Evolutionary conservation across 2,329 filamentous ascomycete species (phyloP), one percentile per base, ranked within the genome.

Genomic region (Ceratocystiopsis sp.): DNA sequence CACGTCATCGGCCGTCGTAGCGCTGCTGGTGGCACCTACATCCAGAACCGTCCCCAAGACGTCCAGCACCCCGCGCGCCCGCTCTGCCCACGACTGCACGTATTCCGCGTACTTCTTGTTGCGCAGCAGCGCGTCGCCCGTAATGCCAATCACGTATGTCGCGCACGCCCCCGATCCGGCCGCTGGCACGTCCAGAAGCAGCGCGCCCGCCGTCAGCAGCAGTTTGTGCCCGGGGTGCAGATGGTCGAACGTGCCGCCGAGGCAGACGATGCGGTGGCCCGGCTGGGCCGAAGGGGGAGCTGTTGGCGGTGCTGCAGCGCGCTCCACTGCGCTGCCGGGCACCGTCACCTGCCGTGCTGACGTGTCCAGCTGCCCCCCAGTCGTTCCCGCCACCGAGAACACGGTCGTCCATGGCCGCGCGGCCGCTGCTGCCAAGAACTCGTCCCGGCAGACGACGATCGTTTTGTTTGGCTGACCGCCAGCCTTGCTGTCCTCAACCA

Each of bases 221-320:
- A 96, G 69, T 62, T 96, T 98, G 65, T 98, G 91, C 7, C 91
- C 91, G 4, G 84, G 78, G 57, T 98, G 91, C 18, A 98, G 71
- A 60, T 96, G 86, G 59, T 98, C 91, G 61, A 96, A 98, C 0
- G 91, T 98, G 11, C 91, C 91, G 29, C 89, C 91, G 13, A 96
- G 74, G 42, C 80, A 84, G 41, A 93, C 80, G 14, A 74, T 70
- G 46, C 67, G 62, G 57, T 83, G 73, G 16, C 34, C 37, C 53
- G 53, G 3, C 14, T 40, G 33, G 0, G 38, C 19, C 15, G 37
- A 33, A 13, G 18, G 37, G 17, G 21, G 29, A 8, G 21, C 35
- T 38, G 15, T 15, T 5, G 16, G 11, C 16, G 25, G 34, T 3
- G 38, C 15, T 7, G 19, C 4, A 21, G 19, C 4, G 19, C 19